phyloP scores from a whole-genome alignment of 805 yeast genomes.

The Ogataea chonburiensis region DNA sequence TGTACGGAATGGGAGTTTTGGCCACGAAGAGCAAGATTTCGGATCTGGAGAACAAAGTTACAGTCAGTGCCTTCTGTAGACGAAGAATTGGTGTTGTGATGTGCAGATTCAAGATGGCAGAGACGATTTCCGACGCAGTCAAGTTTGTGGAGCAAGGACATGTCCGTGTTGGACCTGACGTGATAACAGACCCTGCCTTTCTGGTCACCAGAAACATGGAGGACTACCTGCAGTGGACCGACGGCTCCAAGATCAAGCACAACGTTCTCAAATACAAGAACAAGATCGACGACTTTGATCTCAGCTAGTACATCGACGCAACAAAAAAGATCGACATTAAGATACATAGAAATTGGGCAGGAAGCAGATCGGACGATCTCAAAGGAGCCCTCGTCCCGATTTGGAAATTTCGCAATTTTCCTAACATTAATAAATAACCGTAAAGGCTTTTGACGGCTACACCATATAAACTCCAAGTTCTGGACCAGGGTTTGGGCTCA shows the following conservation, averaged over 20 bases:
- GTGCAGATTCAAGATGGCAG: constrained; percentile 93
- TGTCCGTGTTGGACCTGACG: constrained; percentile 94
- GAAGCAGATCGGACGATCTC: constrained; percentile 8
- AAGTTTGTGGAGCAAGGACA: constrained; percentile 96
- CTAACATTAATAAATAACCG: too few species aligned
- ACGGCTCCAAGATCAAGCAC: constrained; percentile 86
- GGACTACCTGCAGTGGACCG: constrained; percentile 98
- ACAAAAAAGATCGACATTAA: too few species aligned
- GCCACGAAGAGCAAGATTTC: constrained; percentile 88
- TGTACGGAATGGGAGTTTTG: constrained; percentile 83
- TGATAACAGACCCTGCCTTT: constrained; percentile 94
- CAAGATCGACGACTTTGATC: constrained; percentile 57
- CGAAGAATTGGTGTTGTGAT: constrained; percentile 91
- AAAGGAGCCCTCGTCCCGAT: constrained; percentile 4
- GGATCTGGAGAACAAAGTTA: constrained; percentile 84
- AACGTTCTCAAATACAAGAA: constrained; percentile 87
- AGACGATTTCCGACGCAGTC: constrained; percentile 83
- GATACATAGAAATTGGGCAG: constrained; percentile 2
- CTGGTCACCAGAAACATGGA: constrained; percentile 91
- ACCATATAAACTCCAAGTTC: too few species aligned
- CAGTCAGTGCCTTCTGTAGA: constrained; percentile 90
- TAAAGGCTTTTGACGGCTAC: too few species aligned
- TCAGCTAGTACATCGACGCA: constrained; percentile 31
- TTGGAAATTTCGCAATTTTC: constrained; percentile 11
- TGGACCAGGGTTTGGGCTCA: too few species aligned